Conservation (phyloP, 805 yeast species). For the Jamesozyma piceae region DNA sequence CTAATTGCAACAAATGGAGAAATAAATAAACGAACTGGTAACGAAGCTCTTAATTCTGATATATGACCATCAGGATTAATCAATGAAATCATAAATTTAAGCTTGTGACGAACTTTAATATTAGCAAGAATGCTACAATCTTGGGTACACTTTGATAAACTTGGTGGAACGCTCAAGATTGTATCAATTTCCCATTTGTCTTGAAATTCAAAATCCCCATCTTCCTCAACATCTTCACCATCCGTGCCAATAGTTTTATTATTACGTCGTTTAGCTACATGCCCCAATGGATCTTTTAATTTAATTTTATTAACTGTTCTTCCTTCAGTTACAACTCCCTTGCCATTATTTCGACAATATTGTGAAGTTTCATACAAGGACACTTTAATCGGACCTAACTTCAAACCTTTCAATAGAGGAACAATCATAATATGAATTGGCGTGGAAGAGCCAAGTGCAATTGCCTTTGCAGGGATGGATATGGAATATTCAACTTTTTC, state of each 20-base stretch:
- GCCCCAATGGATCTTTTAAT: conserved; percentile 32
- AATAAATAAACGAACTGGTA: conserved; percentile 70
- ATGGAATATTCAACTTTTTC: conserved; percentile 82
- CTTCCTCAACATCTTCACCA: conserved; percentile 13
- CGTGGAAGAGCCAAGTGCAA: conserved; percentile 76
- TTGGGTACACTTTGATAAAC: conserved; percentile 69
- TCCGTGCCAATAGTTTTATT: conserved; percentile 17
- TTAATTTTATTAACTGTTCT: conserved; percentile 48
- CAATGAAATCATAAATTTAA: conserved; percentile 71
- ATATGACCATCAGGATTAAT: conserved; percentile 87
- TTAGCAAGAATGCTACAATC: conserved; percentile 66
- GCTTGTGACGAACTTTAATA: conserved; percentile 80
- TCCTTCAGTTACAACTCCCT: conserved; percentile 55
- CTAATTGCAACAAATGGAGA: conserved; percentile 72
- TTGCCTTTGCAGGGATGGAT: conserved; percentile 77
- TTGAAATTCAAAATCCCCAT: conserved; percentile 19
- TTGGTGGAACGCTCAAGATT: conserved; percentile 56
- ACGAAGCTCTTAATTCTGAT: conserved; percentile 83
- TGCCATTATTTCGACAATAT: conserved; percentile 45
- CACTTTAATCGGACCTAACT: conserved; percentile 62
- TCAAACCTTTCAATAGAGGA: conserved; percentile 75
- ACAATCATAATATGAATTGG: conserved; percentile 64
- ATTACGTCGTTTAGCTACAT: conserved; percentile 19
- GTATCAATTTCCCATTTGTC: conserved; percentile 73
- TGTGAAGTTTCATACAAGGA: conserved; percentile 59